Conservation (phyloP, 768 basidiomycete species). For the Lanmaoa pseudosensibilis region DNA sequence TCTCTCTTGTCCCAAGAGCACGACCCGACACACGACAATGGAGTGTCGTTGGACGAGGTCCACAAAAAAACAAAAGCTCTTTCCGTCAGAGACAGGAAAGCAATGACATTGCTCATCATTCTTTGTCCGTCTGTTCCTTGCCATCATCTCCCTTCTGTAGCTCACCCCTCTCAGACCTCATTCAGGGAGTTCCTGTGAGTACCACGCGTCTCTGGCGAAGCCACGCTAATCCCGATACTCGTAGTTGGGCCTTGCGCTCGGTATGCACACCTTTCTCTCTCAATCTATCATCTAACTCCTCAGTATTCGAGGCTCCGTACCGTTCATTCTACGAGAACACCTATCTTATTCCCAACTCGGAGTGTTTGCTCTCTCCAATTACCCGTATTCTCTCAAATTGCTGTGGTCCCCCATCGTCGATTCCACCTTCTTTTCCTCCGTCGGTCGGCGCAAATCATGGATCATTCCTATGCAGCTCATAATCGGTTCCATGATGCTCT, state of each 20-base stretch:
- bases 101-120: conserved; percentile 81
- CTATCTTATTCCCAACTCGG: conserved; percentile 96
- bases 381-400: conserved; percentile 95
- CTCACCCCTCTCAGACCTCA: conserved; percentile 51
- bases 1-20: conserved; percentile 55
- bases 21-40: conserved; percentile 46
- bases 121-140: conserved; percentile 63
- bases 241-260: conserved; percentile 86
- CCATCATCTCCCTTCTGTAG: conserved; percentile 7
- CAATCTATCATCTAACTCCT: conserved; percentile 4
- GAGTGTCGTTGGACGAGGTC: conserved; percentile 33
- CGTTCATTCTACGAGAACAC: conserved; percentile 93
- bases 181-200: conserved; percentile 89
- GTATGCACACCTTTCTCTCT: conserved; percentile 37
- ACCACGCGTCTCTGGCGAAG: conserved; percentile 8
- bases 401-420: conserved; percentile 98
- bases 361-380: conserved; percentile 88
- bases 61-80: conserved; percentile 48
- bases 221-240: conserved; percentile 7
- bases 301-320: conserved; percentile 73
- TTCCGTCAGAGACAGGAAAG: conserved; percentile 75
- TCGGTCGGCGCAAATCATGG: conserved; percentile 98
- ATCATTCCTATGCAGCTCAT: conserved; percentile 96
- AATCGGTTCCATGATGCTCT: conserved; percentile 81
- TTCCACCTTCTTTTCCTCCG: conserved; percentile 72